Evolutionary conservation across 169 alveolate species (phyloP).

Genomic region (Plasmodium sp.): DNA sequence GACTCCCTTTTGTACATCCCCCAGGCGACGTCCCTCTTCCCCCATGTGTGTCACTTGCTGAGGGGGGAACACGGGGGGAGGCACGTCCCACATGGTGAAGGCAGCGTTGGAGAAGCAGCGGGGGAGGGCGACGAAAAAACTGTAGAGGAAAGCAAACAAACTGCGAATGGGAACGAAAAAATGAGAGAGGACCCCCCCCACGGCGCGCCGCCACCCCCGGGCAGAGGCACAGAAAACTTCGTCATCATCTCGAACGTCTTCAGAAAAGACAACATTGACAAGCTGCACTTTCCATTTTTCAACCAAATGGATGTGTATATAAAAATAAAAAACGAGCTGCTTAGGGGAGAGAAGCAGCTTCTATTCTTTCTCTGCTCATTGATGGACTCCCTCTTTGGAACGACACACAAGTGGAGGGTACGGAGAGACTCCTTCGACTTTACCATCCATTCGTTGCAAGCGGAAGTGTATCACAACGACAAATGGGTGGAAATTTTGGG

Average conservation of each 20-base stretch:
- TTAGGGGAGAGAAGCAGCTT: conserved; percentile 22
- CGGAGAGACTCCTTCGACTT: conserved; percentile 62
- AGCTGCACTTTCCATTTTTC: conserved; percentile 64
- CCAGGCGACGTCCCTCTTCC: conserved; percentile 72
- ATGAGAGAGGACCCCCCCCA: not conserved
- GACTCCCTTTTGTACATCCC: conserved; percentile 31
- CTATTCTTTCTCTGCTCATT: conserved; percentile 27
- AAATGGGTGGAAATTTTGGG: conserved; percentile 74
- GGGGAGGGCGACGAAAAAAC: not conserved
- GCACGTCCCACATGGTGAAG: not conserved
- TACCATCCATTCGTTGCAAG: conserved; percentile 53
- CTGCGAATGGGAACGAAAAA: not conserved
- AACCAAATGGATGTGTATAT: conserved; percentile 68
- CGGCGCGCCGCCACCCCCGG: not conserved
- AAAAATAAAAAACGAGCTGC: conserved; percentile 54
- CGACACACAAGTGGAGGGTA: conserved; percentile 44
- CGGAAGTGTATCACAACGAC: conserved; percentile 58
- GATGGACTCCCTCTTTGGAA: conserved; percentile 1
- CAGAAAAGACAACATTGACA: conserved; percentile 68
- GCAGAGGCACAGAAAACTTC: not conserved
- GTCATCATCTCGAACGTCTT: conserved; percentile 37
- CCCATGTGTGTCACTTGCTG: conserved; percentile 14
- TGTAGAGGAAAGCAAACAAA: not conserved
- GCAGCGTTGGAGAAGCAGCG: not conserved
- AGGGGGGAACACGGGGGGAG: not conserved